Evolutionary conservation across 306 rosid genomes (phyloP).

Genomic region (Trifolium dubium): DNA sequence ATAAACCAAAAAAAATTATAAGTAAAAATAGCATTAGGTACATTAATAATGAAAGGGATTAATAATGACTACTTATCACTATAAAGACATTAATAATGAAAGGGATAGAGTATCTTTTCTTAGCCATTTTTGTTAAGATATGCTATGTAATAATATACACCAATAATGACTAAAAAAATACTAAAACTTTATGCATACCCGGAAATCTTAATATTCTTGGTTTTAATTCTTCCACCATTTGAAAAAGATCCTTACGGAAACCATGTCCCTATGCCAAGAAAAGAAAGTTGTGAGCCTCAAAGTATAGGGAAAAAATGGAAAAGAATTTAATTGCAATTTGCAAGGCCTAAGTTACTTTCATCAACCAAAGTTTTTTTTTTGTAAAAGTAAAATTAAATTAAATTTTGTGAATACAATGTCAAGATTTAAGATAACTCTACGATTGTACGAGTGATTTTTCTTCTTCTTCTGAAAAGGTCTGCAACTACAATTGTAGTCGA

Average conservation of each 20-base stretch:
- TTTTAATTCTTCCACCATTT: constrained; percentile 58
- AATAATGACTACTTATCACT: too few relatives aligned
- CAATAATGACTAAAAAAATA: too few relatives aligned
- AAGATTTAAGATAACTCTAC: too few relatives aligned
- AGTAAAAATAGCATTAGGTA: not conserved
- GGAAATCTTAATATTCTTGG: constrained; percentile 80
- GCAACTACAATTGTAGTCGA: too few relatives aligned
- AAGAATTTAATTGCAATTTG: too few relatives aligned
- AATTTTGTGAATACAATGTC: too few relatives aligned
- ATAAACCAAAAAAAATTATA: not conserved
- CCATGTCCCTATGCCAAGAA: constrained; percentile 66
- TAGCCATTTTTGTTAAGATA: not conserved
- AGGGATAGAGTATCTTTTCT: not conserved
- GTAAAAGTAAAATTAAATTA: not conserved
- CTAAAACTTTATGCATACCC: constrained; percentile 47
- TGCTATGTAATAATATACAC: too few relatives aligned
- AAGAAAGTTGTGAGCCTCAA: not conserved
- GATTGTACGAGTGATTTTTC: too few relatives aligned
- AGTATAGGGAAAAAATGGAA: not conserved
- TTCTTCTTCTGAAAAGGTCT: too few relatives aligned
- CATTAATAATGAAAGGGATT: too few relatives aligned
- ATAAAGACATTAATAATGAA: not conserved
- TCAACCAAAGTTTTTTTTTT: too few relatives aligned
- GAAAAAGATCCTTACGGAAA: constrained; percentile 64
- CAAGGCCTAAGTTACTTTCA: too few relatives aligned